Evolutionary conservation across 2,329 filamentous ascomycete species (phyloP).

Genomic region (Penicillium italicum): DNA sequence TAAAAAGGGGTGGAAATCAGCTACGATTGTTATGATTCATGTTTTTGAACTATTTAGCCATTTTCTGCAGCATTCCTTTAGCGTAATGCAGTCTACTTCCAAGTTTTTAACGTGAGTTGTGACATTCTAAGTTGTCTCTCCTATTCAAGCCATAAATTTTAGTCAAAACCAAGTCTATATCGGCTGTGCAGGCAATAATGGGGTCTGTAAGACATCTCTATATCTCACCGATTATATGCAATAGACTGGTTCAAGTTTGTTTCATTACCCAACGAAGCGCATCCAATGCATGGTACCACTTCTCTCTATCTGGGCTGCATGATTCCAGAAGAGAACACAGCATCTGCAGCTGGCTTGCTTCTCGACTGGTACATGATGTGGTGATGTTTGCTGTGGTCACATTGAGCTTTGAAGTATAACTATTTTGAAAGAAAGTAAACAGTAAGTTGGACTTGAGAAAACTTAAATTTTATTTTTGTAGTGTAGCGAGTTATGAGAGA

Average conservation of each 20-base stretch:
- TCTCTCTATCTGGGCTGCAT: not conserved
- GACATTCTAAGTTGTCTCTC: not conserved
- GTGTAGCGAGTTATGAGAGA: too few species aligned
- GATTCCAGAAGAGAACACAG: not conserved
- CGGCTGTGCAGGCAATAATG: too few species aligned
- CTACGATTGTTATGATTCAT: not conserved
- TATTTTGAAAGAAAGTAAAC: too few species aligned
- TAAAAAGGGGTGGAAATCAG: not conserved
- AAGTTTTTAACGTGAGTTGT: too few species aligned
- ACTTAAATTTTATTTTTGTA: too few species aligned
- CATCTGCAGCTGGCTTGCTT: not conserved
- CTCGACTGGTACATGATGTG: not conserved
- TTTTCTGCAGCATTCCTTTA: not conserved
- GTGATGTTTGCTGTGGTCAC: not conserved
- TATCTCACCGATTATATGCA: too few species aligned
- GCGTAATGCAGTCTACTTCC: not conserved
- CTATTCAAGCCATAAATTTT: too few species aligned
- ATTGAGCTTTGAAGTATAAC: not conserved
- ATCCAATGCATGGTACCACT: not conserved
- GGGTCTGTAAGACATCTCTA: not conserved
- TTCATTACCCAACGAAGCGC: not conserved
- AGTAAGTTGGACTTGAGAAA: too few species aligned
- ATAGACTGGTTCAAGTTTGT: not conserved
- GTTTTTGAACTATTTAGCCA: not conserved
- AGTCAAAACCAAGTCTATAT: too few species aligned